Conservation (phyloP, 176 grass and related monocot species). For the Areca catechu region DNA sequence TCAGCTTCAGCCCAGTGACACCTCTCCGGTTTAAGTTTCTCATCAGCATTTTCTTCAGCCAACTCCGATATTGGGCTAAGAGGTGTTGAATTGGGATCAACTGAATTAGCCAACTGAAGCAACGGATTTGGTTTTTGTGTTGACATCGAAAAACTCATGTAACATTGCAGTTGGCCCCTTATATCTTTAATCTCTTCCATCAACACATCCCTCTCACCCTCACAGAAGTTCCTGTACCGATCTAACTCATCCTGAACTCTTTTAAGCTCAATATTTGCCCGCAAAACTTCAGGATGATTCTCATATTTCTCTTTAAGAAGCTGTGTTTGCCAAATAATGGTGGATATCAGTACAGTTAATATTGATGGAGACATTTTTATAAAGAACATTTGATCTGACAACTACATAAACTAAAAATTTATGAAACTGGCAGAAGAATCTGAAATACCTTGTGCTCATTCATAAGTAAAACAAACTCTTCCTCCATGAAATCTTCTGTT, state of each 20-base stretch:
- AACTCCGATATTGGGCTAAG: slow-evolving; percentile 33
- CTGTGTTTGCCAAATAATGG: slow-evolving; percentile 33
- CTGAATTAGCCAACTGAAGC: slow-evolving; percentile 26
- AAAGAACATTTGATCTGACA: too few relatives aligned
- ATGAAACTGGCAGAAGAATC: slow-evolving; percentile 3
- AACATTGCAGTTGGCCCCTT: slow-evolving; percentile 69
- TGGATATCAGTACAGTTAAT: background rate
- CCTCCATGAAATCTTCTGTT: slow-evolving; percentile 77
- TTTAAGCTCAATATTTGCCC: slow-evolving; percentile 64
- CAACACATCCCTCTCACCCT: slow-evolving; percentile 70
- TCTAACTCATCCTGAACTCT: slow-evolving; percentile 66
- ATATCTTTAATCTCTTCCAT: slow-evolving; percentile 91
- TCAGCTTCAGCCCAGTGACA: slow-evolving; percentile 51
- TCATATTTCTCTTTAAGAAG: slow-evolving; percentile 79
- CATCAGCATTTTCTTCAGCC: slow-evolving; percentile 34
- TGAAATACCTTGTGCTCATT: slow-evolving; percentile 78
- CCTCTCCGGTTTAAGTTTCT: slow-evolving; percentile 20
- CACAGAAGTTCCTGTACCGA: slow-evolving; percentile 46
- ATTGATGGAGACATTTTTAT: too few relatives aligned
- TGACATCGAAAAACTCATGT: slow-evolving; percentile 48
- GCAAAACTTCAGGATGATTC: slow-evolving; percentile 75
- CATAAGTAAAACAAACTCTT: slow-evolving; percentile 73
- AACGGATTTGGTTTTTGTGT: slow-evolving; percentile 28
- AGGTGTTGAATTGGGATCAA: slow-evolving; percentile 14
- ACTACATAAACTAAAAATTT: background rate